Evolutionary conservation across 768 basidiomycete genomes (phyloP).

Genomic region (Tricholoma matsutake): DNA sequence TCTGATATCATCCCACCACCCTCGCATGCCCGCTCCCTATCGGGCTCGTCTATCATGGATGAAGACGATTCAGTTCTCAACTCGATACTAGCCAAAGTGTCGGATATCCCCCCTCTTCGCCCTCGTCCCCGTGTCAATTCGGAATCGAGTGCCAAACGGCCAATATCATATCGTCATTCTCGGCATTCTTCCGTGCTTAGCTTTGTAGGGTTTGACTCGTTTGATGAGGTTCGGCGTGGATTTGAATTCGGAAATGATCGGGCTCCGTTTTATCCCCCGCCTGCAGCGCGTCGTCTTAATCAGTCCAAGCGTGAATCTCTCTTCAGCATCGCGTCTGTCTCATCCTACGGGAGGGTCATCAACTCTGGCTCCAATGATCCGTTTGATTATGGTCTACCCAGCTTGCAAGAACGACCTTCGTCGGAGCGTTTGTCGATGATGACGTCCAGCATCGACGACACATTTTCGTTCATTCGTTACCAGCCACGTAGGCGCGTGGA

Average conservation of each 20-base stretch:
- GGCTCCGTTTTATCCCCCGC: conserved; percentile 64
- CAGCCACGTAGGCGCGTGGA: conserved; percentile 52
- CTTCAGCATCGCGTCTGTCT: conserved; percentile 76
- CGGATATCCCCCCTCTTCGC: conserved; percentile 34
- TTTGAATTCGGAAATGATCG: conserved; percentile 69
- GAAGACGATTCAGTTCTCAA: conserved; percentile 53
- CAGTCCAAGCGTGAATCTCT: conserved; percentile 56
- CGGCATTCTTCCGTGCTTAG: conserved; percentile 54
- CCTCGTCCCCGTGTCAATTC: conserved; percentile 38
- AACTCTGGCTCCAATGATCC: conserved; percentile 65
- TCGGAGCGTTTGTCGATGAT: conserved; percentile 58
- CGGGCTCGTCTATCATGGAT: conserved; percentile 39
- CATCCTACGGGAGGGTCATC: conserved; percentile 70
- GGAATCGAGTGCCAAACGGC: conserved; percentile 38
- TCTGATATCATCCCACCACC: conserved; percentile 76
- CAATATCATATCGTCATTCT: conserved; percentile 31
- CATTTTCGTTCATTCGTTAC: conserved; percentile 58
- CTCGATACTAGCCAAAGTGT: conserved; percentile 51
- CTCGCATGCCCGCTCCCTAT: conserved; percentile 46
- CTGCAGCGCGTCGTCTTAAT: conserved; percentile 32
- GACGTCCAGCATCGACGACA: conserved; percentile 61
- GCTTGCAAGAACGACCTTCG: conserved; percentile 49
- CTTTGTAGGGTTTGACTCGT: conserved; percentile 71
- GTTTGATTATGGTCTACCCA: conserved; percentile 66
- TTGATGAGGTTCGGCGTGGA: conserved; percentile 73